These are phyloP conservation scores for Chernovozyma aurita DNA, from an alignment of 1,139 yeast genomes.

Conservation along the genomic window DNA sequence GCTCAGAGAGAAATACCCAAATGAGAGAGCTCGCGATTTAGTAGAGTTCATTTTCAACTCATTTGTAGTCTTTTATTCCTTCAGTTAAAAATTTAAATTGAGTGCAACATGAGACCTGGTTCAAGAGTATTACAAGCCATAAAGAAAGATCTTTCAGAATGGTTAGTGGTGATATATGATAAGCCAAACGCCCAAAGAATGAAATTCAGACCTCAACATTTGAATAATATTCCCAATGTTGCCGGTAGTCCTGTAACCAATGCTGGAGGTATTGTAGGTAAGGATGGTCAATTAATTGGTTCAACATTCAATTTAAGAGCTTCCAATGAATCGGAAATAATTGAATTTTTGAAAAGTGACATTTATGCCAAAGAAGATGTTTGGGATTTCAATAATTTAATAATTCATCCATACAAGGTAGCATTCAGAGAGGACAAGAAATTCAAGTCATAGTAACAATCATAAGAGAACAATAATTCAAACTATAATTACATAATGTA, in stretches of 20 bases:
- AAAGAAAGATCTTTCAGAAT: conserved; percentile 24
- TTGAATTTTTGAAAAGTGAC: conserved; percentile 52
- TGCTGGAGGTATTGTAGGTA: conserved; percentile 51
- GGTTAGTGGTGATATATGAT: conserved; percentile 58
- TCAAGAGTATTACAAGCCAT: background rate
- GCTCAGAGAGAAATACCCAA: too few species aligned
- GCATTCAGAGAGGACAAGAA: conserved; percentile 6
- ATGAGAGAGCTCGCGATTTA: too few species aligned
- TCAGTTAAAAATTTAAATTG: too few species aligned
- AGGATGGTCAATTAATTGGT: conserved; percentile 49
- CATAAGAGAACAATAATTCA: too few species aligned
- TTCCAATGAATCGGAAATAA: conserved; percentile 46
- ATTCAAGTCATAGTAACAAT: background rate
- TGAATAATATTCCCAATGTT: conserved; percentile 40
- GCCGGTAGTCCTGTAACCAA: conserved; percentile 47
- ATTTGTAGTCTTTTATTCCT: too few species aligned
- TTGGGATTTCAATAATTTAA: conserved; percentile 59
- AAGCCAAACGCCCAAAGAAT: conserved; percentile 51
- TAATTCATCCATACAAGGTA: conserved; percentile 39
- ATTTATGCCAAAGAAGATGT: conserved; percentile 52
- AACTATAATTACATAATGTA: too few species aligned
- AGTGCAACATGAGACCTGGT: conserved; percentile 1
- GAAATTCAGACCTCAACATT: conserved; percentile 46
- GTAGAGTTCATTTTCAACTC: too few species aligned
- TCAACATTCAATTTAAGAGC: conserved; percentile 53